Percentiles rank a stretch among this genome's conserved stretches.
Conservation (phyloP, 768 basidiomycete species). For the Boletellus emodensis region DNA sequence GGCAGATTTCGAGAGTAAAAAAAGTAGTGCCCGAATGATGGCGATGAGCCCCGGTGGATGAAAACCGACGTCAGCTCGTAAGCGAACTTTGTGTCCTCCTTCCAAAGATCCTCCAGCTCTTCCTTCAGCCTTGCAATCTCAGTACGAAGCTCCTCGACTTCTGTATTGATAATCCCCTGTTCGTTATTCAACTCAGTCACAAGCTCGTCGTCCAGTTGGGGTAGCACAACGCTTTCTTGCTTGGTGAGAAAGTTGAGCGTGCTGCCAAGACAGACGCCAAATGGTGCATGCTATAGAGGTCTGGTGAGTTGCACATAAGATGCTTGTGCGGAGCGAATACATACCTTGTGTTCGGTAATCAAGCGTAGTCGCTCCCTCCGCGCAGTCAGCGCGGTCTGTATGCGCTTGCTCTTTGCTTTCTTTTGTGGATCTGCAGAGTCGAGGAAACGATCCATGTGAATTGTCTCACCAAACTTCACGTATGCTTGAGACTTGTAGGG, state of each 20-base stretch:
- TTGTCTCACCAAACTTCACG: slow-evolving; percentile 81
- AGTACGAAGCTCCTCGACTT: slow-evolving; percentile 54
- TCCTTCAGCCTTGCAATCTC: slow-evolving; percentile 54
- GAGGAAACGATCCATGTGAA: slow-evolving; percentile 91
- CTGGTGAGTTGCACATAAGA: neutral
- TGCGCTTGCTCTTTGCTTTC: slow-evolving; percentile 62
- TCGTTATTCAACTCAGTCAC: slow-evolving; percentile 51
- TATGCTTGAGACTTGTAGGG: slow-evolving; percentile 96
- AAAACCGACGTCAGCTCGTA: slow-evolving; percentile 95
- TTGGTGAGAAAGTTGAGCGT: slow-evolving; percentile 56
- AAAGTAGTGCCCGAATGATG: slow-evolving; percentile 92
- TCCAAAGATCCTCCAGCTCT: slow-evolving; percentile 74
- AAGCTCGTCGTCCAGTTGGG: slow-evolving; percentile 61
- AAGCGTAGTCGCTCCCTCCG: slow-evolving; percentile 65
- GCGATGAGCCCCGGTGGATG: slow-evolving; percentile 86
- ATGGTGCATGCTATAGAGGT: slow-evolving; percentile 53
- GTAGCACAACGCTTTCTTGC: slow-evolving; percentile 40
- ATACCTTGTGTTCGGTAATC: slow-evolving; percentile 70
- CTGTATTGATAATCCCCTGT: slow-evolving; percentile 44
- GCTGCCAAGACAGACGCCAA: slow-evolving; percentile 49
- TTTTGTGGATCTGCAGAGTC: slow-evolving; percentile 69
- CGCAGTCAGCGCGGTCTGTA: slow-evolving; percentile 61
- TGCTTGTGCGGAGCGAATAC: slow-evolving; percentile 8
- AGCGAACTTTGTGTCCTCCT: slow-evolving; percentile 55
- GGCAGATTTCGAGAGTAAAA: slow-evolving; percentile 91